Percentiles rank a stretch among this genome's conserved stretches.
Evolutionary conservation across 2,329 filamentous ascomycete species (phyloP).

Genomic region (Ramularia endophylla): DNA sequence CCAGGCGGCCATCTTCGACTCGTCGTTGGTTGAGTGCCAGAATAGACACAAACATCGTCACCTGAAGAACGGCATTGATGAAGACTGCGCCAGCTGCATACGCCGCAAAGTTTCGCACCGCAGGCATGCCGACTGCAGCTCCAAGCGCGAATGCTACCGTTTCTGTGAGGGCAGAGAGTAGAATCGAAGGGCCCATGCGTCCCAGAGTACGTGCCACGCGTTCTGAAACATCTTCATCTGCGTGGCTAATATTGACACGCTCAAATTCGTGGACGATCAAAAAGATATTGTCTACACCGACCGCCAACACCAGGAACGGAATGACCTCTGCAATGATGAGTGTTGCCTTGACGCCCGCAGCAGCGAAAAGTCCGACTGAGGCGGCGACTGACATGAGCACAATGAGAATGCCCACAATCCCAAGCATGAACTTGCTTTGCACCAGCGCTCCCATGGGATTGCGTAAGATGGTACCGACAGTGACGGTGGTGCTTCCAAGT

Average conservation of each 20-base stretch:
- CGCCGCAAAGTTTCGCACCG: conserved; percentile 92
- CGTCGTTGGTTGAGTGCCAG: conserved; percentile 85
- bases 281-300: conserved; percentile 99
- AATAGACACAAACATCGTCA: conserved; percentile 95
- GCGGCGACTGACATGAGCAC: conserved; percentile 96
- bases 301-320: conserved; percentile 90
- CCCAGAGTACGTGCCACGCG: conserved; percentile 84
- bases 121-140: conserved; percentile 94
- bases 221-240: conserved; percentile 80
- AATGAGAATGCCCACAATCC: conserved; percentile 89
- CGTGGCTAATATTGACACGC: conserved; percentile 84
- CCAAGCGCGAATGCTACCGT: conserved; percentile 90
- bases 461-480: conserved; percentile 66
- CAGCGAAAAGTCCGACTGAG: conserved; percentile 91
- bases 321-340: conserved; percentile 98
- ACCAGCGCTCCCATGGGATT: conserved; percentile 83
- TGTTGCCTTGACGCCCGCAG: conserved; percentile 85
- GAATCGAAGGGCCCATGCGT: conserved; percentile 92
- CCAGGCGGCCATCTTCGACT: conserved; percentile 80
- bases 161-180: conserved; percentile 91
- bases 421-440: conserved; percentile 93
- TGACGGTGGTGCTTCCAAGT: conserved; percentile 79
- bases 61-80: conserved; percentile 93
- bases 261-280: conserved; percentile 98
- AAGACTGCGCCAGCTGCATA: conserved; percentile 95